Percentiles rank a stretch among this genome's conserved stretches.
Conservation (phyloP, 2,329 filamentous ascomycete genomes). For the Colletotrichum eremochloae region DNA sequence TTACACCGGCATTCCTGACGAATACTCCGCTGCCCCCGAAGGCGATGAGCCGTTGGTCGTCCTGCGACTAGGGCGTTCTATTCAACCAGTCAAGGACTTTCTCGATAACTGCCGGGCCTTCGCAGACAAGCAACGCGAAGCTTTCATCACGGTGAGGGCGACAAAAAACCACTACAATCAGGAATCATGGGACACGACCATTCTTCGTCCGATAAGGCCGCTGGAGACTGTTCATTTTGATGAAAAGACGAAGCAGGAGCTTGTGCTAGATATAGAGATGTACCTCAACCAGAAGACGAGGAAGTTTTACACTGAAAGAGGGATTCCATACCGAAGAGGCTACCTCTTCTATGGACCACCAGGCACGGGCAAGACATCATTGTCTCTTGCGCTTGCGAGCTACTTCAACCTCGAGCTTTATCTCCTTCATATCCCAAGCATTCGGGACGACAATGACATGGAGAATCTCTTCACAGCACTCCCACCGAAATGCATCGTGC, state of each 20-base stretch:
- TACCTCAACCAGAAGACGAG: conserved; percentile 70
- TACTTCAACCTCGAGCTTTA: conserved; percentile 80
- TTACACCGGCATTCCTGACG: conserved; percentile 46
- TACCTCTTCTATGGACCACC: conserved; percentile 81
- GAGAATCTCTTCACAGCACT: conserved; percentile 50
- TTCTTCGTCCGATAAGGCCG: conserved; percentile 45
- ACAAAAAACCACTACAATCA: conserved; percentile 46
- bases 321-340: conserved; percentile 80
- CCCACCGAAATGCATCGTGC: conserved; percentile 45
- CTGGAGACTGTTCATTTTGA: conserved; percentile 55
- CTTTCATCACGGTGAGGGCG: conserved; percentile 54
- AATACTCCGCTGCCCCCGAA: conserved; percentile 51
- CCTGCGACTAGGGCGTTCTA: conserved; percentile 55
- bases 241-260: conserved; percentile 66
- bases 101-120: conserved; percentile 49
- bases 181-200: conserved; percentile 53
- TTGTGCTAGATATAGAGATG: conserved; percentile 76
- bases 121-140: conserved; percentile 53
- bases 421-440: conserved; percentile 74
- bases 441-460: conserved; percentile 48
- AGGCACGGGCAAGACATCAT: conserved; percentile 81
- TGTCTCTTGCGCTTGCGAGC: conserved; percentile 80
- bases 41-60: conserved; percentile 56
- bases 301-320: conserved; percentile 78
- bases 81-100: conserved; percentile 49